Evolutionary conservation across 129 eudicot genomes (phyloP).

Genomic region (Tagetes patula): DNA sequence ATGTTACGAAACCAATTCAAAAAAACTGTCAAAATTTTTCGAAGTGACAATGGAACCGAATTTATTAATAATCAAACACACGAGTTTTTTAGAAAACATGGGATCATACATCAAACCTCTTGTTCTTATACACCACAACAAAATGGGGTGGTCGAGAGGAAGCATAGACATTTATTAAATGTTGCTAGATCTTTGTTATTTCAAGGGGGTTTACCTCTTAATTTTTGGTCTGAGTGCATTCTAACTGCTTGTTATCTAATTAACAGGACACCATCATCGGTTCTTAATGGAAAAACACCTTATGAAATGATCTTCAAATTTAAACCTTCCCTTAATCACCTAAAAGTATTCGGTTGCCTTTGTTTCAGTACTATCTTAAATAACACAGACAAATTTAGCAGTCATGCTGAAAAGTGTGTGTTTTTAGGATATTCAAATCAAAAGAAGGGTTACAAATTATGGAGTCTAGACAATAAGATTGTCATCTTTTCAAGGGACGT

Average conservation of each 20-base stretch:
- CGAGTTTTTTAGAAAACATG: neutral
- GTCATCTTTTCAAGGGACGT: neutral
- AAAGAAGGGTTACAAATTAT: neutral
- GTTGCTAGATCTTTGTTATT: neutral
- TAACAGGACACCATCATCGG: neutral
- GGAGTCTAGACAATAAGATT: neutral
- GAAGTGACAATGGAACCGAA: neutral
- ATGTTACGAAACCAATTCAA: neutral
- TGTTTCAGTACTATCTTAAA: neutral
- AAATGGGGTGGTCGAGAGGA: neutral
- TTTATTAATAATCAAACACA: neutral
- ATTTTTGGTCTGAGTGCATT: neutral
- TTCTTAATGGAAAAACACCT: neutral
- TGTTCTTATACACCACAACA: neutral
- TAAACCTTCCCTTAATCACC: neutral
- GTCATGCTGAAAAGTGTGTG: neutral
- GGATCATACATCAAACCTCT: neutral
- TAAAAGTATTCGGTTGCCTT: neutral
- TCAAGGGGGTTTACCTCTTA: neutral
- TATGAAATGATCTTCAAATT: neutral
- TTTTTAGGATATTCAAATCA: neutral
- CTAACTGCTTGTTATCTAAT: neutral
- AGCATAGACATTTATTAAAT: neutral
- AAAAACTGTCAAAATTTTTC: accelerated
- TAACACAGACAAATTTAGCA: neutral